A percentile compares a stretch with the other conserved stretches of the same genome.
These are phyloP conservation scores for Gentiana straminea DNA, from an alignment of 257 asterid genomes.

Conservation along the genomic window DNA sequence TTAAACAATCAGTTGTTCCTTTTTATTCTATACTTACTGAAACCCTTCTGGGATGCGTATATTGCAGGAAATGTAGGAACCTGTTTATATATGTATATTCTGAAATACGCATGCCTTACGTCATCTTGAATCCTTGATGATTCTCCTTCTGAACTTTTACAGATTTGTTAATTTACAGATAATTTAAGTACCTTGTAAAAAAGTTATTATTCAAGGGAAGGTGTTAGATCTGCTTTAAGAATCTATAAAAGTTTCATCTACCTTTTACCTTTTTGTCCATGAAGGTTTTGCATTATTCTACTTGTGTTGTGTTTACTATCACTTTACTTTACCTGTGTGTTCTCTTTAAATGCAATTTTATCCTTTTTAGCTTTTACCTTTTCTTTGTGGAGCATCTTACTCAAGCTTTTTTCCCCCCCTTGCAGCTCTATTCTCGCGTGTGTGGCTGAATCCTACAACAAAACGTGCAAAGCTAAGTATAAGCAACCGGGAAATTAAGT, in stretches of 20 bases:
- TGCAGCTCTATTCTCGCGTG: slow-evolving; percentile 26
- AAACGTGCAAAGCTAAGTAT: slow-evolving; percentile 10
- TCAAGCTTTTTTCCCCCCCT: slow-evolving; percentile 4
- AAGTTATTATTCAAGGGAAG: neutral
- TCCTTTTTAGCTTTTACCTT: slow-evolving; percentile 19
- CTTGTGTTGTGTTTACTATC: slow-evolving; percentile 11
- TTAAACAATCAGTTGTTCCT: neutral
- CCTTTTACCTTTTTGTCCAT: slow-evolving; percentile 38
- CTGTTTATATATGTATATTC: neutral
- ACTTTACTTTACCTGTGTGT: slow-evolving; percentile 14
- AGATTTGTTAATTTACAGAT: slow-evolving; percentile 6
- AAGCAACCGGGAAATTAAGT: neutral
- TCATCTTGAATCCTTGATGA: no score
- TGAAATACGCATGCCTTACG: slow-evolving; percentile 1
- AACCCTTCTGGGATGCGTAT: neutral
- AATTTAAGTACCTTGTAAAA: slow-evolving; percentile 8
- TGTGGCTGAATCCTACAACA: slow-evolving; percentile 10
- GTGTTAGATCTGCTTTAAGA: slow-evolving; percentile 12
- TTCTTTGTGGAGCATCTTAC: slow-evolving; percentile 5
- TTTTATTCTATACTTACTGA: neutral
- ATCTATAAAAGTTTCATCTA: slow-evolving; percentile 22
- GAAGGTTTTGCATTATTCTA: slow-evolving; percentile 38
- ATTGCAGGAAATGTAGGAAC: neutral
- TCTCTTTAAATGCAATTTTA: slow-evolving; percentile 26
- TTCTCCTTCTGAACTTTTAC: neutral